Percentiles rank a stretch among this genome's conserved stretches.
Evolutionary conservation across 345 rosid genomes (phyloP).

Genomic region (Eucalyptus fibrosa): DNA sequence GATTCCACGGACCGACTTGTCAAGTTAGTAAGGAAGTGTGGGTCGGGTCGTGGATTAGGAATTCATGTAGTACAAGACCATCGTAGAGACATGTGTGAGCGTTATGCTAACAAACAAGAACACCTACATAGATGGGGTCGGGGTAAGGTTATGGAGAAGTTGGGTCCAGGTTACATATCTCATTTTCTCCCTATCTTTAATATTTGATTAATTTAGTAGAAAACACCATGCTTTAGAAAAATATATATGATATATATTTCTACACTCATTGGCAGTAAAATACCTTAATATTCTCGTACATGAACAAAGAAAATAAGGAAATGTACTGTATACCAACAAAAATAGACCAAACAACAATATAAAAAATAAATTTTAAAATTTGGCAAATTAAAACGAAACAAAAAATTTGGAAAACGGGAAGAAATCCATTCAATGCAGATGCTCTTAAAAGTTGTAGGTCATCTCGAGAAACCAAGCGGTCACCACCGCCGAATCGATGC

Average conservation of each 20-base stretch:
- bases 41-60: background rate
- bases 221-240: background rate
- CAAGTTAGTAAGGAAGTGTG: background rate
- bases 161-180: background rate
- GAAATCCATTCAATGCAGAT: background rate
- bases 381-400: background rate
- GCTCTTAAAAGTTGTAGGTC: background rate
- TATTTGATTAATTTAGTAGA: background rate
- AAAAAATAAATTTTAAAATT: background rate
- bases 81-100: rapidly evolving
- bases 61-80: background rate
- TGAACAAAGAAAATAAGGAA: background rate
- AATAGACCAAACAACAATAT: background rate
- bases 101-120: rapidly evolving
- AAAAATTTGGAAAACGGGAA: background rate
- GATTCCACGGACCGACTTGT: background rate
- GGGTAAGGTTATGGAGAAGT: background rate
- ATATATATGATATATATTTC: background rate
- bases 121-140: background rate
- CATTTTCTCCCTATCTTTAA: background rate
- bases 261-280: background rate
- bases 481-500: background rate
- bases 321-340: background rate
- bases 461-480: background rate
- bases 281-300: background rate